These are phyloP conservation scores for Cyberlindnera meyerae DNA, from an alignment of 805 yeast genomes.

Conservation along the genomic window DNA sequence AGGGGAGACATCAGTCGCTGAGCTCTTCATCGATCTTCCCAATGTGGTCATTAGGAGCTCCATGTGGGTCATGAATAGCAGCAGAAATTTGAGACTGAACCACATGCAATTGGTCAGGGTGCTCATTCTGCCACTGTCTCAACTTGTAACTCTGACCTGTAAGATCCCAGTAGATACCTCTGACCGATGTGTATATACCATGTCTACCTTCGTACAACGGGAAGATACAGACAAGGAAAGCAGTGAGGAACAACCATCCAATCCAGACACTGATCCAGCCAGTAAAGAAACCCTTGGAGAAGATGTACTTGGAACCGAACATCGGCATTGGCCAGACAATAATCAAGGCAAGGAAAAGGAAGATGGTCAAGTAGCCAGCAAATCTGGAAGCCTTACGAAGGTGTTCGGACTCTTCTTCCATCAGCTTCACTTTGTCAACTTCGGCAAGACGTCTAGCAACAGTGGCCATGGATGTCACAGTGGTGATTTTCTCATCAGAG, in stretches of 20 bases:
- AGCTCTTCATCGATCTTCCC: slow-evolving; percentile 23
- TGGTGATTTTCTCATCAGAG: slow-evolving; percentile 24
- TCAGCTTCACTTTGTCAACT: slow-evolving; percentile 20
- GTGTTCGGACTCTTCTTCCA: slow-evolving; percentile 47
- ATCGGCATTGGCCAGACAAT: slow-evolving; percentile 93
- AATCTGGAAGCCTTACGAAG: slow-evolving; percentile 54
- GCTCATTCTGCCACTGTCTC: slow-evolving; percentile 65
- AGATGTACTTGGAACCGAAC: slow-evolving; percentile 77
- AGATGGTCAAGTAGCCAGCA: slow-evolving; percentile 57
- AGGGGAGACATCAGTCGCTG: slow-evolving; percentile 2
- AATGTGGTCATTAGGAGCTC: slow-evolving; percentile 14
- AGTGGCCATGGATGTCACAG: slow-evolving; percentile 29
- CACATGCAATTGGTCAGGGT: slow-evolving; percentile 73
- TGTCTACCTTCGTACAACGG: slow-evolving; percentile 74
- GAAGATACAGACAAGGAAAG: slow-evolving; percentile 55
- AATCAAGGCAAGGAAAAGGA: slow-evolving; percentile 57
- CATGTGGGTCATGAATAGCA: slow-evolving; percentile 23
- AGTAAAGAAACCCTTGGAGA: slow-evolving; percentile 71
- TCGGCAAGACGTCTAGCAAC: slow-evolving; percentile 27
- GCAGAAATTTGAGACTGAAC: slow-evolving; percentile 61
- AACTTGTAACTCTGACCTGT: slow-evolving; percentile 72
- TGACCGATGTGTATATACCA: slow-evolving; percentile 55
- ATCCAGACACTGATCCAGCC: slow-evolving; percentile 86
- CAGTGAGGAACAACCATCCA: slow-evolving; percentile 73
- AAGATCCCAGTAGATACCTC: slow-evolving; percentile 85